Percentiles rank a stretch among this genome's conserved stretches.
These are phyloP conservation scores for Clohesyomyces aquaticus DNA, from an alignment of 495 filamentous ascomycete genomes.

Conservation along the genomic window DNA sequence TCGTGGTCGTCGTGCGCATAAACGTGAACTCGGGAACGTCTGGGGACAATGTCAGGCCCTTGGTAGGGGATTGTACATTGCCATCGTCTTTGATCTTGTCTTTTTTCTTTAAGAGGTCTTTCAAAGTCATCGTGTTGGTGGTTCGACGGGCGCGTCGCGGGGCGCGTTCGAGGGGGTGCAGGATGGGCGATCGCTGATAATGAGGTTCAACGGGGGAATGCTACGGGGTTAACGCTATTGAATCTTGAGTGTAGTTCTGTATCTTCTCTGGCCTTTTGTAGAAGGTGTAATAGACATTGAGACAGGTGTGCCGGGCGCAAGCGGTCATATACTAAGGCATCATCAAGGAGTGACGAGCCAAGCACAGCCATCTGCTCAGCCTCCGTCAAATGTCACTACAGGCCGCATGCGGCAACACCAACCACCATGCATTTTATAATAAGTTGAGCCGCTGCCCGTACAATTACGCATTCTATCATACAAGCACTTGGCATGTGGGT, in stretches of 20 bases:
- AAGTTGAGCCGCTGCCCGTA: neutral
- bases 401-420: conserved; percentile 7
- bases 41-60: conserved; percentile 27
- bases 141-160: neutral
- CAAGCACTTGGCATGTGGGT: neutral
- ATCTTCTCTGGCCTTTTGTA: conserved; percentile 30
- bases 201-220: conserved; percentile 2
- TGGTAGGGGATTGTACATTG: conserved; percentile 6
- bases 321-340: conserved; percentile 34
- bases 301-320: conserved; percentile 1
- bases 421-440: neutral
- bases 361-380: conserved; percentile 36
- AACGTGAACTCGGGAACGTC: conserved; percentile 76
- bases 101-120: conserved; percentile 75
- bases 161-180: neutral
- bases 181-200: conserved; percentile 1
- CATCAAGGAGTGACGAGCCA: conserved; percentile 30
- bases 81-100: conserved; percentile 56
- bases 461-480: neutral
- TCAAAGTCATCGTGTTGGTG: conserved; percentile 64
- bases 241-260: conserved; percentile 27
- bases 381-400: conserved; percentile 38
- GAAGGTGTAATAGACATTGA: conserved; percentile 21
- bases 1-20: conserved; percentile 79
- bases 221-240: conserved; percentile 8